Conservation (phyloP, 139 green algal genomes). For the Chlorella sorokiniana region DNA sequence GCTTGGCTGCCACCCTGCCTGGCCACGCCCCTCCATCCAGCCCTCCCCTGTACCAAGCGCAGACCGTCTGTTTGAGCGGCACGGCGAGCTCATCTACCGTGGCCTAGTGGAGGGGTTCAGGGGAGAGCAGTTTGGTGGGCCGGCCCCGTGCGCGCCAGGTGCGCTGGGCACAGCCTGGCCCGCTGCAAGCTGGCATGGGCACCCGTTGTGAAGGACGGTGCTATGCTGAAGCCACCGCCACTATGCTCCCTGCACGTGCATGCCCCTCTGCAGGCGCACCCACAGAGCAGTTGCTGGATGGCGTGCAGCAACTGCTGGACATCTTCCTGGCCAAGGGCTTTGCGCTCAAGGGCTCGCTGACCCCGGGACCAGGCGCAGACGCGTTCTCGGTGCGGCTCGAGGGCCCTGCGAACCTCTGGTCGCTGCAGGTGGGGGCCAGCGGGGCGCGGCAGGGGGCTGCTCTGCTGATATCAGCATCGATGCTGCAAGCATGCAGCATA, state of each 20-base stretch:
- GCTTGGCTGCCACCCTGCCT: not conserved
- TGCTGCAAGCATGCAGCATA: not conserved
- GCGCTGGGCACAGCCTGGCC: not conserved
- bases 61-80: slow-evolving; percentile 15
- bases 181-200: not conserved
- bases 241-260: not conserved
- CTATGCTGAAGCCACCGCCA: not conserved
- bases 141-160: not conserved
- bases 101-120: slow-evolving; percentile 74
- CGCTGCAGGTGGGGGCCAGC: slow-evolving; percentile 53
- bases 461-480: not conserved
- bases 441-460: not conserved
- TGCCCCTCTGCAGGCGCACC: not conserved
- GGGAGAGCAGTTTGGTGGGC: slow-evolving; percentile 52
- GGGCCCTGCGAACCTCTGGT: slow-evolving; percentile 76
- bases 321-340: slow-evolving; percentile 69
- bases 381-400: slow-evolving; percentile 63
- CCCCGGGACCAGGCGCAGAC: not conserved
- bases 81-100: slow-evolving; percentile 68
- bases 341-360: slow-evolving; percentile 43
- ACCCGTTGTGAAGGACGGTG: not conserved
- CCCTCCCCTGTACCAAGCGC: not conserved
- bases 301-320: slow-evolving; percentile 54
- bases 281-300: slow-evolving; percentile 36
- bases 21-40: not conserved